Conservation (phyloP, 2,329 filamentous ascomycete genomes). For the Phoma sp. region DNA sequence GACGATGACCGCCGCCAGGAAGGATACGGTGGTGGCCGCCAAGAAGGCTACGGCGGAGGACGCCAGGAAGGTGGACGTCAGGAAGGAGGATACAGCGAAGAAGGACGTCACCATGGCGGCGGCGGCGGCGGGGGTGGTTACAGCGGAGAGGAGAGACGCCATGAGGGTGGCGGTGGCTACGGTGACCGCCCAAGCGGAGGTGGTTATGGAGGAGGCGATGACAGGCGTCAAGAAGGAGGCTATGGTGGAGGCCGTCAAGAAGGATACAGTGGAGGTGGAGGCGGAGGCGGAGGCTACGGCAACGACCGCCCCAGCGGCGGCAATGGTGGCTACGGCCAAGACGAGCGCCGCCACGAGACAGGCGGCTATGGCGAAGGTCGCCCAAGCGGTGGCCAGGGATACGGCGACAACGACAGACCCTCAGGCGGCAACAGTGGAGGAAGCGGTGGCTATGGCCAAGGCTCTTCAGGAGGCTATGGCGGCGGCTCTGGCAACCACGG, state of each 20-base stretch:
- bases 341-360: slow-evolving; percentile 26
- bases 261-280: slow-evolving; percentile 14
- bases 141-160: slow-evolving; percentile 9
- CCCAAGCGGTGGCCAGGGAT: slow-evolving; percentile 12
- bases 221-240: slow-evolving; percentile 9
- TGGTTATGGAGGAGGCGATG: slow-evolving; percentile 6
- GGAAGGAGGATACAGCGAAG: neutral
- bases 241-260: slow-evolving; percentile 8
- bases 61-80: slow-evolving; percentile 16
- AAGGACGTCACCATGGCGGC: neutral
- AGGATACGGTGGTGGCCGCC: slow-evolving; percentile 12
- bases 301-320: slow-evolving; percentile 22
- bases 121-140: slow-evolving; percentile 3
- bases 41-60: slow-evolving; percentile 9
- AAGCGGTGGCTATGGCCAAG: slow-evolving; percentile 19
- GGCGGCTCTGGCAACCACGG: slow-evolving; percentile 30
- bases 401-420: slow-evolving; percentile 32
- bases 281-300: slow-evolving; percentile 8
- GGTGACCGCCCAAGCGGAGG: slow-evolving; percentile 1
- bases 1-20: slow-evolving; percentile 24
- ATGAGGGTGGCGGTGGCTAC: neutral
- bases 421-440: slow-evolving; percentile 24
- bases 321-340: slow-evolving; percentile 25
- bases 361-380: slow-evolving; percentile 19
- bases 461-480: slow-evolving; percentile 26